Base-by-base conservation (phyloP, 2,329 filamentous ascomycete species). In the Ceratocystis albifundus region DNA sequence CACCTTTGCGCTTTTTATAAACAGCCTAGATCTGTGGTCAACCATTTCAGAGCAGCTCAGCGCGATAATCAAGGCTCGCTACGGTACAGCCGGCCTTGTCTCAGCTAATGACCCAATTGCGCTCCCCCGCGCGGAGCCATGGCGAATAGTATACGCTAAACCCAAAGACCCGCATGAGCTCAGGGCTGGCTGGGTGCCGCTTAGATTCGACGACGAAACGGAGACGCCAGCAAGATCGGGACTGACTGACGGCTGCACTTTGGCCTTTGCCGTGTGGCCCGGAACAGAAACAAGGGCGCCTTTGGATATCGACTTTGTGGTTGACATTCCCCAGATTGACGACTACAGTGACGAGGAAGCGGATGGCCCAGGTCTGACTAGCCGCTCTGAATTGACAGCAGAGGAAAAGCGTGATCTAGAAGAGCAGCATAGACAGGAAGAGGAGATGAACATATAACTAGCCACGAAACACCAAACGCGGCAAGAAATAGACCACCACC, bases 1-100 rank as follows among this genome's bases (percentile, higher is more conserved):
- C 71, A 91, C 87, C 3, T 79, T 90, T 69, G 83, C 88, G 71
- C 78, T 91, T 67, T 85, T 88, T 69, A 80, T 87, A 59, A 80
- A 84, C 48, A 77, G 84, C 4, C 76, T 80, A 15, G 80, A 80
- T 48, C 75, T 84, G 10, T 83, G 90, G 71, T 75, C 78, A 17
- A 74, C 78, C 0, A 76, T 88, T 67, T 84, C 84, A 66, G 71
- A 77, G 20, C 80, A 84, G 22, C 80, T 92, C 1, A 75, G 88
- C 20, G 74, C 77, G 0, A 76, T 84, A 10, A 75, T 91, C 4
- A 77, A 73, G 32, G 83, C 85, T 57, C 77, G 82, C 32, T 86
- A 84, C 68, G 80, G 83, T 0, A 66, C 74, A 0, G 84, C 84
- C 10, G 50, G 41, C 0, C 76, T 87, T 4, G 76, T 74, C 1